Evolutionary conservation across 306 rosid species (phyloP).

Genomic region (Hippophae gyantsensis): DNA sequence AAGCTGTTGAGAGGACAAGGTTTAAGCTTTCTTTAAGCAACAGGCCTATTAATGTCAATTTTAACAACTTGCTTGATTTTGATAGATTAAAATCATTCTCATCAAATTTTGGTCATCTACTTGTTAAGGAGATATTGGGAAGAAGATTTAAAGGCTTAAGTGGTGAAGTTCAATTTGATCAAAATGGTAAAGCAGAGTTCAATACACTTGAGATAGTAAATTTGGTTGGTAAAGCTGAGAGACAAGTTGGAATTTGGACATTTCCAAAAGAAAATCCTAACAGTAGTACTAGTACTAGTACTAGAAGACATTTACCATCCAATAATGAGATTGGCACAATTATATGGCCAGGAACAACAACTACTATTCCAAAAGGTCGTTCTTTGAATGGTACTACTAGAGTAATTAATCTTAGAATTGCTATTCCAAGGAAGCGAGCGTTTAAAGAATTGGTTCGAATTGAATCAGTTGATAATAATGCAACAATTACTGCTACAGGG

Average conservation of each 20-base stretch:
- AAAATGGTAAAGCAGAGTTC: neutral
- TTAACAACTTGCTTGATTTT: neutral
- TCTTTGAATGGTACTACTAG: neutral
- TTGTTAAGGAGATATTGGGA: slow-evolving; percentile 1
- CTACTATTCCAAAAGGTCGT: neutral
- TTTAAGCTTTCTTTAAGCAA: neutral
- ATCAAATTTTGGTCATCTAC: neutral
- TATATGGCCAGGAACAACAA: slow-evolving; percentile 9
- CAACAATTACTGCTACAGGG: neutral
- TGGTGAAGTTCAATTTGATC: slow-evolving; percentile 5
- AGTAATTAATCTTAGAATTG: neutral
- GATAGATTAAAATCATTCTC: neutral
- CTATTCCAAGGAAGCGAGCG: neutral
- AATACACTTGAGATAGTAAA: slow-evolving; percentile 1
- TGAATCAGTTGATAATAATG: neutral
- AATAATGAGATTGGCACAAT: neutral
- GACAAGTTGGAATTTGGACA: neutral
- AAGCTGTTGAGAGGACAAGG: slow-evolving; percentile 8
- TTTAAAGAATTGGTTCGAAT: neutral
- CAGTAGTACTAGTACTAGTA: neutral
- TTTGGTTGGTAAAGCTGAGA: neutral
- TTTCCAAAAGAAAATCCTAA: no score
- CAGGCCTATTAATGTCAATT: neutral
- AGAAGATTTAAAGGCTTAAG: slow-evolving; percentile 3
- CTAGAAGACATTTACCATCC: neutral